phyloP scores from a whole-genome alignment of 1,139 yeast genomes.

The Komagataea norvegica region DNA sequence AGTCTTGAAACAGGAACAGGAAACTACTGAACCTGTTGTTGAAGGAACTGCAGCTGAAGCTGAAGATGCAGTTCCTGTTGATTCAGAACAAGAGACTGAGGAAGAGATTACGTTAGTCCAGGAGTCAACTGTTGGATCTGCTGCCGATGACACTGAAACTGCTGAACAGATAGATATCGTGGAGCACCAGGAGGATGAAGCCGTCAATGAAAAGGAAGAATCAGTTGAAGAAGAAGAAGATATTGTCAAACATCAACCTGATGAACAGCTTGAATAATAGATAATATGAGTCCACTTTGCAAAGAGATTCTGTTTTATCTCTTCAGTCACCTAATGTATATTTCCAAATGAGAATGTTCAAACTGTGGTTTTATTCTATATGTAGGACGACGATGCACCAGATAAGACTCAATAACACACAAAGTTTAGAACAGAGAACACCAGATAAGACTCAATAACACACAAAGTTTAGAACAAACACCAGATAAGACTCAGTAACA shows the following conservation, averaged over 20 bases:
- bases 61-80: constrained; percentile 3
- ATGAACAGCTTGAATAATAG: neutral
- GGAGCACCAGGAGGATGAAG: constrained; percentile 6
- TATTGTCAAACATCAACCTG: constrained; percentile 11
- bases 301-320: neutral
- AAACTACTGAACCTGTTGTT: constrained; percentile 2
- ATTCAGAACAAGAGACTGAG: neutral
- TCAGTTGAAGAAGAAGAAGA: constrained; percentile 4
- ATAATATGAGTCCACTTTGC: no score
- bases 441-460: no score
- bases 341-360: no score
- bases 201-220: constrained; percentile 2
- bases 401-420: no score
- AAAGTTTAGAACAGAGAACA: no score
- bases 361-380: no score
- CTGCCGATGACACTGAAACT: neutral
- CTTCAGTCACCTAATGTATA: no score
- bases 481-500: no score
- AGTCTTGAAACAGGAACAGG: neutral
- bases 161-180: no score
- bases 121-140: neutral
- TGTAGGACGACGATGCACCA: no score
- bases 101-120: constrained; percentile 1
- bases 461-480: no score
- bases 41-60: constrained; percentile 4